These are phyloP conservation scores for Hypoxylon perforatum DNA, from an alignment of 495 filamentous ascomycete genomes.

Conservation along the genomic window DNA sequence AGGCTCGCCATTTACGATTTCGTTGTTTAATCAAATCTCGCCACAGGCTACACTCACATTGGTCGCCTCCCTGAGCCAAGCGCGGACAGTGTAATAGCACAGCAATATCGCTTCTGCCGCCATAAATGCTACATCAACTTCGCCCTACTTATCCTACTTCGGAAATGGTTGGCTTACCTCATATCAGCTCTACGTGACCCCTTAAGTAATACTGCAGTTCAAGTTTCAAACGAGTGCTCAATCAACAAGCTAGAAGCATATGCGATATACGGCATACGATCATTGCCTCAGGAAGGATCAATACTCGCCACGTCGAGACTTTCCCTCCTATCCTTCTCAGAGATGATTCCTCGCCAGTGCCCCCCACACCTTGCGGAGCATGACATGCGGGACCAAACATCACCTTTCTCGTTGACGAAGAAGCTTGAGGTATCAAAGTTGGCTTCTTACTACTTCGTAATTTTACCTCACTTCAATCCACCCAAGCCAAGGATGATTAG, in stretches of 20 bases:
- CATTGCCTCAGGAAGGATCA: background rate
- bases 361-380: background rate
- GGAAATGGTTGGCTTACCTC: conserved; percentile 19
- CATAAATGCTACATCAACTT: background rate
- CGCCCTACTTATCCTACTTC: conserved; percentile 24
- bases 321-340: background rate
- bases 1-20: conserved; percentile 3
- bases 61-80: conserved; percentile 14
- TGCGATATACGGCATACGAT: conserved; percentile 4
- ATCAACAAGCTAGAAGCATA: conserved; percentile 3
- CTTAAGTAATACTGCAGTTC: conserved; percentile 10
- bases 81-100: conserved; percentile 15
- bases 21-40: background rate
- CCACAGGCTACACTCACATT: conserved; percentile 10
- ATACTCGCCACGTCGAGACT: background rate
- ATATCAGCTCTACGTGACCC: conserved; percentile 19
- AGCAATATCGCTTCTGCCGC: conserved; percentile 14
- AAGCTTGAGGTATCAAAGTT: background rate
- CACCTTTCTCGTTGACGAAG: conserved; percentile 1
- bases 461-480: background rate
- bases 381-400: background rate
- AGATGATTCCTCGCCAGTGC: background rate
- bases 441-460: conserved; percentile 1
- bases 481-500: background rate
- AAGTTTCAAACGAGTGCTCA: conserved; percentile 20